Conservation (phyloP, 805 yeast species). For the Starmerella geochares region DNA sequence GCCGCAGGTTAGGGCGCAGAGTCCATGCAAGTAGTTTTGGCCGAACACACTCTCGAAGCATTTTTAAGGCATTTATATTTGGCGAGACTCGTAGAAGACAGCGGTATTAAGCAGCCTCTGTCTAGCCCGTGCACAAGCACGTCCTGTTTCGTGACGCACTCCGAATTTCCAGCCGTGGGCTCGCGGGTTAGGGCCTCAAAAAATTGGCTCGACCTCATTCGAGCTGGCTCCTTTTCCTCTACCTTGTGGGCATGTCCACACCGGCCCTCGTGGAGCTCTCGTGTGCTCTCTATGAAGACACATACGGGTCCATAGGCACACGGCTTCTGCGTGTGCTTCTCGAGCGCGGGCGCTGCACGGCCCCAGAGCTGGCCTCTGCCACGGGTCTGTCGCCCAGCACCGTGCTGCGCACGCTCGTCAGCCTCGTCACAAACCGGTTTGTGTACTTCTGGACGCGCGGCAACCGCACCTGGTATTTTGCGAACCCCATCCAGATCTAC, state of each 20-base stretch:
- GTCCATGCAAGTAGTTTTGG: too few species aligned
- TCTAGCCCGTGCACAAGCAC: too few species aligned
- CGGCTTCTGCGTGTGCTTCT: slow-evolving; percentile 49
- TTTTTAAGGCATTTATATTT: too few species aligned
- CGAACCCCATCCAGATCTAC: slow-evolving; percentile 54
- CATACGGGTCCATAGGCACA: slow-evolving; percentile 65
- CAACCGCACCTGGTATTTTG: slow-evolving; percentile 40
- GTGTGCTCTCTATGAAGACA: slow-evolving; percentile 17
- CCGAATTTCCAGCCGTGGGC: neutral
- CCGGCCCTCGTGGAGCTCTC: slow-evolving; percentile 23
- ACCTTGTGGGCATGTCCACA: slow-evolving; percentile 16
- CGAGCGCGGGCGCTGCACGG: slow-evolving; percentile 55
- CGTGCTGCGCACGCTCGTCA: slow-evolving; percentile 58
- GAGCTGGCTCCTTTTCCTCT: neutral
- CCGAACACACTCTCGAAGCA: too few species aligned
- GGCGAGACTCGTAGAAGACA: too few species aligned
- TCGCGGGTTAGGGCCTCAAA: slow-evolving; percentile 5
- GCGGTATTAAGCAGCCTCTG: too few species aligned
- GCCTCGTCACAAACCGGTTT: slow-evolving; percentile 70
- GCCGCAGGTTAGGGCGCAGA: too few species aligned
- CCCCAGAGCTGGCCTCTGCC: slow-evolving; percentile 42
- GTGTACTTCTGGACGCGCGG: slow-evolving; percentile 52
- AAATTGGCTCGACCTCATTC: neutral
- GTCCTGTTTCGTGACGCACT: neutral
- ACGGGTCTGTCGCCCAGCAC: slow-evolving; percentile 41